Evolutionary conservation across 805 yeast genomes (phyloP).

Genomic region (Wickerhamiella bombiphila): DNA sequence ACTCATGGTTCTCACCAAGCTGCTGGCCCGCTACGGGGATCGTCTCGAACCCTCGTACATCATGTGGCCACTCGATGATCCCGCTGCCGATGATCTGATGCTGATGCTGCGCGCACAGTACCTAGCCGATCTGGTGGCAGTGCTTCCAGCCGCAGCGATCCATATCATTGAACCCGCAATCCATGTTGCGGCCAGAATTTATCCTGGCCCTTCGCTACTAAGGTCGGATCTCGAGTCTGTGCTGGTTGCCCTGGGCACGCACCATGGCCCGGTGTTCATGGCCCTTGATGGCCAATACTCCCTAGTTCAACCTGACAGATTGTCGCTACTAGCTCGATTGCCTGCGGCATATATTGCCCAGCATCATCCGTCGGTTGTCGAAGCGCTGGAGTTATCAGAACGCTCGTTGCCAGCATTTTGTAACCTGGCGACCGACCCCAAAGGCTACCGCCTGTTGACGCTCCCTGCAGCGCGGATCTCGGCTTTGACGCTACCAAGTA

Average conservation of each 20-base stretch:
- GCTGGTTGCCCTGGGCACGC: conserved; percentile 3
- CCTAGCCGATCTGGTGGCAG: conserved; percentile 7
- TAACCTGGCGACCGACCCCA: conserved; percentile 9
- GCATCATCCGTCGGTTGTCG: conserved; percentile 7
- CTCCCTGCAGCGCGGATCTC: conserved; percentile 5
- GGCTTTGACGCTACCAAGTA: conserved; percentile 6
- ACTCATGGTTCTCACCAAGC: conserved; percentile 14
- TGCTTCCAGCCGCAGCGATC: neutral
- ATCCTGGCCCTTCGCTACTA: neutral
- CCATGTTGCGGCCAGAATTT: conserved; percentile 1
- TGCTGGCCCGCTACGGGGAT: conserved; percentile 5
- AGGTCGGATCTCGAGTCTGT: neutral
- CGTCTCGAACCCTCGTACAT: neutral
- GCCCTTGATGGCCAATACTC: conserved; percentile 11
- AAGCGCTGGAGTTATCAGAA: conserved; percentile 6
- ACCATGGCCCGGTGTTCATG: conserved; percentile 6
- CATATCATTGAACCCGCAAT: neutral
- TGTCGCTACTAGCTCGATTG: conserved; percentile 12
- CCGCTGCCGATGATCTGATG: conserved; percentile 9
- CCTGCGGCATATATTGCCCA: conserved; percentile 12
- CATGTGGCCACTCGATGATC: conserved; percentile 3
- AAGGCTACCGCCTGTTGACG: conserved; percentile 8
- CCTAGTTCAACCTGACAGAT: conserved; percentile 4
- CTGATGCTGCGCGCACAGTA: conserved; percentile 9
- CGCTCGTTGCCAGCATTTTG: conserved; percentile 10